phyloP scores from a whole-genome alignment of 495 filamentous ascomycete genomes.

The Neurospora sp. region DNA sequence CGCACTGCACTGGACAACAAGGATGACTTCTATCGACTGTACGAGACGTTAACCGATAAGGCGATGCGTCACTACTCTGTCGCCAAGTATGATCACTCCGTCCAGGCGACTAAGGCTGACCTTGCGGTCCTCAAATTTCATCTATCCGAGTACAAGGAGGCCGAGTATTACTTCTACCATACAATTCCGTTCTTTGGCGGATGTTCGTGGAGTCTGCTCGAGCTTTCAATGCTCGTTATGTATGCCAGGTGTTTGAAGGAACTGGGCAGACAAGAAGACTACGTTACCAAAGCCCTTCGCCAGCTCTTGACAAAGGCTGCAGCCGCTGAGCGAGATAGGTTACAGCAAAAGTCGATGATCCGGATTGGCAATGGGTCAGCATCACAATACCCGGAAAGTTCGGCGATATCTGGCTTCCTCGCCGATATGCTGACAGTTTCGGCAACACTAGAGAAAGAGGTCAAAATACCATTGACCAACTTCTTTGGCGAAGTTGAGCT shows the following conservation, averaged over 20 bases:
- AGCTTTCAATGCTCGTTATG: slow-evolving; percentile 74
- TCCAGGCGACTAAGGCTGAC: slow-evolving; percentile 70
- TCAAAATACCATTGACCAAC: slow-evolving; percentile 53
- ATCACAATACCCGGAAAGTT: slow-evolving; percentile 39
- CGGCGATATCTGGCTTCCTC: slow-evolving; percentile 52
- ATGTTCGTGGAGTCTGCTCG: slow-evolving; percentile 67
- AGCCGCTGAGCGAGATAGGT: slow-evolving; percentile 39
- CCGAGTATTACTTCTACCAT: slow-evolving; percentile 71
- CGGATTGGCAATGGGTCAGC: slow-evolving; percentile 6
- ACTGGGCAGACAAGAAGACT: slow-evolving; percentile 67
- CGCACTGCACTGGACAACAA: slow-evolving; percentile 38
- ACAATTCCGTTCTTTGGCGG: slow-evolving; percentile 75
- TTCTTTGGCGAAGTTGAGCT: slow-evolving; percentile 67
- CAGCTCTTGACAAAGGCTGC: slow-evolving; percentile 68
- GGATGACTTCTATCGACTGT: slow-evolving; percentile 49
- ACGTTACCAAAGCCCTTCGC: slow-evolving; percentile 60
- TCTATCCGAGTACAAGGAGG: slow-evolving; percentile 58
- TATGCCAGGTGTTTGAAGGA: slow-evolving; percentile 76
- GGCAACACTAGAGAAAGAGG: slow-evolving; percentile 48
- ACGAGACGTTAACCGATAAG: slow-evolving; percentile 61
- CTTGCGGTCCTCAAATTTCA: slow-evolving; percentile 75
- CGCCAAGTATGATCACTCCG: slow-evolving; percentile 64
- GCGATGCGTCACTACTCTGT: slow-evolving; percentile 64
- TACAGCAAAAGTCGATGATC: slow-evolving; percentile 29
- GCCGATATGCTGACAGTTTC: slow-evolving; percentile 56